Base-by-base conservation (phyloP, 768 basidiomycete genomes). In the Nidularia pulvinata region DNA sequence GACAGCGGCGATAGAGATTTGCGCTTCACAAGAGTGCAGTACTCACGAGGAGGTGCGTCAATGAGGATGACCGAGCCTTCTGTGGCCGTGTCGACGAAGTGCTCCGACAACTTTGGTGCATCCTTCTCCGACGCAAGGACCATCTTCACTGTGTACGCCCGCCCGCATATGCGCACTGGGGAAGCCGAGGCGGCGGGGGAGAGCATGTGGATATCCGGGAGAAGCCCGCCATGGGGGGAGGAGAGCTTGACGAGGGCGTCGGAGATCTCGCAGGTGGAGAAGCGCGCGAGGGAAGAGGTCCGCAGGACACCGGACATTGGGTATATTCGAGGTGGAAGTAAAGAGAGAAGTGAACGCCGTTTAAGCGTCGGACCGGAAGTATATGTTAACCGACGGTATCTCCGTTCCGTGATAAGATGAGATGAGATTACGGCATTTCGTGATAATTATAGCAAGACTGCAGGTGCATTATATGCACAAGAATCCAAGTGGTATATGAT, bases 61-160 rank as follows among this genome's bases (percentile, higher is more conserved):
- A 97, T 83, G 52, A 96, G 81, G 35, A 93, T 76, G 57, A 95
- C 71, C 39, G 82, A 82, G 1, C 82, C 83, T 25, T 77, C 67
- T 0, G 86, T 77, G 5, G 84, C 84, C 25, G 84, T 84, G 65
- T 97, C 95, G 16, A 95, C 90, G 60, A 92, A 95, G 65, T 96
- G 95, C 5, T 76, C 69, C 0, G 80, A 70, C 1, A 86, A 74
- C 60, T 77, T 88, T 0, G 92, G 89, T 0, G 89, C 79, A 6
- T 74, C 64, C 30, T 69, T 77, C 63, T 91, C 81, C 0, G 78
- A 77, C 0, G 75, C 72, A 6, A 74, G 66, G 7, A 92, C 90
- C 83, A 95, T 91, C 69, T 85, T 78, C 37, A 96, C 93, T 1
- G 95, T 96, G 65, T 91, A 95, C 2, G 91, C 95, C 34, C 86